These are phyloP conservation scores for Cephalotrichum gorgonifer DNA, from an alignment of 2,329 filamentous ascomycete species.

Conservation along the genomic window DNA sequence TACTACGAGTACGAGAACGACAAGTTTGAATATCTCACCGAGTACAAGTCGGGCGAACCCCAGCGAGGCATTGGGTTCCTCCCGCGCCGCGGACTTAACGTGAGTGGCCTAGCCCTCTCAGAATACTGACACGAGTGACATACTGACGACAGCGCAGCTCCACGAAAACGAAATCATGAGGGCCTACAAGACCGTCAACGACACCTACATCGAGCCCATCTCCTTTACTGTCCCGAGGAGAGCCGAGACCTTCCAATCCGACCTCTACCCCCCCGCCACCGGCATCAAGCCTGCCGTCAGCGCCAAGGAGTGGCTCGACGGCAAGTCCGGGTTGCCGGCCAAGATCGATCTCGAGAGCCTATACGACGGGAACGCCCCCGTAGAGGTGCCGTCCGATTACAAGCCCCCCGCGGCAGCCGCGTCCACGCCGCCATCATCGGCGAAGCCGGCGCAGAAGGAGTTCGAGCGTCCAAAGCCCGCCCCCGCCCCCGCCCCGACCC, in stretches of 20 bases:
- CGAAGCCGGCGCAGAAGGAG: slow-evolving; percentile 16
- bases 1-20: slow-evolving; percentile 99
- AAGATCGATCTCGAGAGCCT: slow-evolving; percentile 92
- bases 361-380: slow-evolving; percentile 73
- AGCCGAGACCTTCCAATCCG: slow-evolving; percentile 90
- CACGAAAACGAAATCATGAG: slow-evolving; percentile 96
- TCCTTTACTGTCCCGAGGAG: slow-evolving; percentile 94
- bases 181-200: slow-evolving; percentile 95
- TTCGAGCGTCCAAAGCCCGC: slow-evolving; percentile 11
- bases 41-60: slow-evolving; percentile 94
- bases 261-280: slow-evolving; percentile 83
- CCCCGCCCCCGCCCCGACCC: slow-evolving; percentile 19
- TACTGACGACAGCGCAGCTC: slow-evolving; percentile 36
- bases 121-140: slow-evolving; percentile 8
- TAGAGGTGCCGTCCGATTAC: slow-evolving; percentile 62
- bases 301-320: slow-evolving; percentile 73
- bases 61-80: slow-evolving; percentile 92
- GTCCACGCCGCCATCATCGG: slow-evolving; percentile 22
- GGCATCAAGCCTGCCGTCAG: slow-evolving; percentile 74
- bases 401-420: slow-evolving; percentile 31
- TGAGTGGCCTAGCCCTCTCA: slow-evolving; percentile 26
- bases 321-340: slow-evolving; percentile 72
- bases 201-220: slow-evolving; percentile 88
- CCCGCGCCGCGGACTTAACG: slow-evolving; percentile 89
- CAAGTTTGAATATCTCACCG: slow-evolving; percentile 94